Percentiles rank a stretch among this genome's conserved stretches.
phyloP scores from a whole-genome alignment of 2,329 filamentous ascomycete genomes.

The Chaetoscypha palmicola region DNA sequence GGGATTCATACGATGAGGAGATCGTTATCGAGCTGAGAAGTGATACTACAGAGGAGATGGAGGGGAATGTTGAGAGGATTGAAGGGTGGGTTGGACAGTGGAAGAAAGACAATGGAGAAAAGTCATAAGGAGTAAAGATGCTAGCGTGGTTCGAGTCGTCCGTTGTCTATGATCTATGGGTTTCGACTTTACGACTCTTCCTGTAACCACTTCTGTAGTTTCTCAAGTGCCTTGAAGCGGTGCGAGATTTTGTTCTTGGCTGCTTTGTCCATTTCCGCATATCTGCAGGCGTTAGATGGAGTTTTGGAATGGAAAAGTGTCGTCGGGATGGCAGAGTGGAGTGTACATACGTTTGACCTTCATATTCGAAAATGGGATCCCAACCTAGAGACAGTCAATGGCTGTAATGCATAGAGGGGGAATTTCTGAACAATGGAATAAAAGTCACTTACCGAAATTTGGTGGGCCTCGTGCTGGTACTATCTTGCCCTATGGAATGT shows the following conservation, averaged over 20 bases:
- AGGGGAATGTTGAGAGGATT: slow-evolving; percentile 79
- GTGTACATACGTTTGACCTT: slow-evolving; percentile 61
- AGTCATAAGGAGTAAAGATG: slow-evolving; percentile 10
- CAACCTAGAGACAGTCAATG: slow-evolving; percentile 56
- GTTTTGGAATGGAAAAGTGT: slow-evolving; percentile 1
- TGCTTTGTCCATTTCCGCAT: slow-evolving; percentile 88
- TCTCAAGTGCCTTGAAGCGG: slow-evolving; percentile 76
- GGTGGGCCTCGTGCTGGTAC: slow-evolving; percentile 74
- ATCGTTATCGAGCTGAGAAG: slow-evolving; percentile 86
- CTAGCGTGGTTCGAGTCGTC: not conserved
- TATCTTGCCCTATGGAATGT: slow-evolving; percentile 60
- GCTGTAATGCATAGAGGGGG: not conserved
- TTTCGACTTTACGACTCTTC: slow-evolving; percentile 19
- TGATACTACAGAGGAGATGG: slow-evolving; percentile 76
- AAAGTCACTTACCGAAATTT: slow-evolving; percentile 64
- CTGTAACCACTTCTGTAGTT: slow-evolving; percentile 73
- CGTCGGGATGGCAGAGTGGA: too few relatives aligned
- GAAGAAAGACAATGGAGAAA: slow-evolving; percentile 56
- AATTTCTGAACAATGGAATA: not conserved
- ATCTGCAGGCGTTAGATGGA: slow-evolving; percentile 37
- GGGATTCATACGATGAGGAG: slow-evolving; percentile 76
- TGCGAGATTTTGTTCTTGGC: slow-evolving; percentile 93
- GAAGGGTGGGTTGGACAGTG: slow-evolving; percentile 76
- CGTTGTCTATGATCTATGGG: slow-evolving; percentile 10
- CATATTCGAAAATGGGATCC: slow-evolving; percentile 94